Base-by-base conservation (phyloP, 1,284 basidiomycete genomes). In the Apiotrichum gracile region DNA sequence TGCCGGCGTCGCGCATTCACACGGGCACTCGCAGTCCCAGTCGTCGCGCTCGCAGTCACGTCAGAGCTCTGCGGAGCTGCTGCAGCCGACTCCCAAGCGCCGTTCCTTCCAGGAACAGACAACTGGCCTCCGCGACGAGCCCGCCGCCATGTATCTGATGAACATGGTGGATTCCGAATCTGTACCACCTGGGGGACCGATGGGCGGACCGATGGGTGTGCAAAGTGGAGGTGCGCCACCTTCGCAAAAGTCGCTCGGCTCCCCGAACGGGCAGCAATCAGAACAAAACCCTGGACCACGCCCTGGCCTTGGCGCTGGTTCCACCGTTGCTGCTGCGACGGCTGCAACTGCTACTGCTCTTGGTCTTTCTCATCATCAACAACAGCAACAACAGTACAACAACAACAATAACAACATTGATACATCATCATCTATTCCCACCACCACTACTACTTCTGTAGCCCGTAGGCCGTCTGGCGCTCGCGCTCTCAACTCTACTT, bases 131-230 rank as follows among this genome's bases (percentile, higher is more conserved):
- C 60, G 63, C 9, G 63, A 72, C 21, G 69, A 73, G 58, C 71
- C 71, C 6, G 67, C 70, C 1, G 70, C 70, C 16, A 54, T 66
- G 54, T 73, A 73, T 51, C 61, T 73, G 26, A 70, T 70, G 67
- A 73, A 70, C 55, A 72, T 73, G 67, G 71, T 71, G 5, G 70
- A 69, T n/a, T n/a, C n/a, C 47, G 70, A 71, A 44, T 62, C 61
- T 2, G 49, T 27, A 39, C 48, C 48, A 24, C 10, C 21, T 45
- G 43, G 26, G n/a, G n/a, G n/a, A n/a, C n/a, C n/a, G n/a, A n/a
- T n/a, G n/a, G n/a, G n/a, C n/a, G n/a, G n/a, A n/a, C n/a, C n/a
- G n/a, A n/a, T n/a, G n/a, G n/a, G n/a, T n/a, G n/a, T n/a, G n/a
- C n/a, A n/a, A n/a, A n/a, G n/a, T 25, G 41, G 41, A 37, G 47